Evolutionary conservation across 176 grass and related monocot species (phyloP).

Genomic region (Cenchrus americanus): DNA sequence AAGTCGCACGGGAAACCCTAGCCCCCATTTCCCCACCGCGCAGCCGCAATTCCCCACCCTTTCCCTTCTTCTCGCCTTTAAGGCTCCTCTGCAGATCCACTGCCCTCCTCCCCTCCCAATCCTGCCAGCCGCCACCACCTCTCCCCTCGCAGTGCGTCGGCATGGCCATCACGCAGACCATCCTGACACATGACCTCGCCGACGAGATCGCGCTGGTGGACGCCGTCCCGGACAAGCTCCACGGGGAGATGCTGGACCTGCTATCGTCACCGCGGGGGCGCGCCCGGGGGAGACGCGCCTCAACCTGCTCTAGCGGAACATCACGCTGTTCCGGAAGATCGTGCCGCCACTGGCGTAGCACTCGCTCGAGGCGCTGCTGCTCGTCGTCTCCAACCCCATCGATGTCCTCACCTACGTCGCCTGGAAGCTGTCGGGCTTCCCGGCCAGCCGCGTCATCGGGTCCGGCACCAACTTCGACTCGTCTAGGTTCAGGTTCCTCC

Average conservation of each 20-base stretch:
- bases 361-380: constrained; percentile 62
- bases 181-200: constrained; percentile 76
- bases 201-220: constrained; percentile 96
- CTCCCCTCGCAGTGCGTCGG: no score
- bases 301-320: constrained; percentile 61
- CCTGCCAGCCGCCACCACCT: no score
- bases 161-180: constrained; percentile 98
- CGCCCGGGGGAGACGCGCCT: constrained; percentile 65
- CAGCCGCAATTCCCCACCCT: no score
- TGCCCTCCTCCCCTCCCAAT: no score
- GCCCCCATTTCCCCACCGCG: no score
- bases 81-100: no score
- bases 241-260: constrained; percentile 95
- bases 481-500: constrained; percentile 65
- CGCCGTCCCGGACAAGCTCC: constrained; percentile 71
- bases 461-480: constrained; percentile 81
- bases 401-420: constrained; percentile 67
- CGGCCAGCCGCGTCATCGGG: constrained; percentile 42
- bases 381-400: constrained; percentile 70
- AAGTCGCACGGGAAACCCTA: no score
- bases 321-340: constrained; percentile 64
- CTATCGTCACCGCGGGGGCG: constrained; percentile 74
- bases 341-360: constrained; percentile 55
- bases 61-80: no score
- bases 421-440: constrained; percentile 77